Conservation (phyloP, 495 filamentous ascomycete genomes). For the Sporormia fimetaria region DNA sequence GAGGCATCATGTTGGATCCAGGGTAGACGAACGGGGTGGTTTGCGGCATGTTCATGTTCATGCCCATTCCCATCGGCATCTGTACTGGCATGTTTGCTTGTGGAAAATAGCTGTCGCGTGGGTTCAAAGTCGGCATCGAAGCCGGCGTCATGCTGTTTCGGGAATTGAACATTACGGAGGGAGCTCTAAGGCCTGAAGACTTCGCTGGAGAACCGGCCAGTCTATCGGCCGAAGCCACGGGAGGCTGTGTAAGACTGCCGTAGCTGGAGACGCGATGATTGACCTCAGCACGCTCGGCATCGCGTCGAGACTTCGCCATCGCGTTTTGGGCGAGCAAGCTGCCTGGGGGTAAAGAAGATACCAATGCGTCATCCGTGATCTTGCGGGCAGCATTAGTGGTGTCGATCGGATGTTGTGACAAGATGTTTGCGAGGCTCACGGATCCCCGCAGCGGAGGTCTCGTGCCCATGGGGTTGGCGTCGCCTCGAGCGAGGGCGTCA, state of each 20-base stretch:
- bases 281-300: slow-evolving; percentile 14
- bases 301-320: slow-evolving; percentile 19
- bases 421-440: slow-evolving; percentile 60
- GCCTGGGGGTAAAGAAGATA: slow-evolving; percentile 17
- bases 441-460: slow-evolving; percentile 30
- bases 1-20: slow-evolving; percentile 14
- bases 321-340: slow-evolving; percentile 28
- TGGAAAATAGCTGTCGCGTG: slow-evolving; percentile 18
- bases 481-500: slow-evolving; percentile 49
- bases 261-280: slow-evolving; percentile 20
- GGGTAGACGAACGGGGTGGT: slow-evolving; percentile 6
- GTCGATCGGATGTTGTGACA: slow-evolving; percentile 45
- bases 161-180: slow-evolving; percentile 12
- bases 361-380: slow-evolving; percentile 14
- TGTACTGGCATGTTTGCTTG: slow-evolving; percentile 6
- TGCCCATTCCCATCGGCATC: slow-evolving; percentile 5
- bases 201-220: slow-evolving; percentile 42
- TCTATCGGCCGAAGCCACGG: slow-evolving; percentile 37
- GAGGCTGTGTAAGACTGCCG: slow-evolving; percentile 23
- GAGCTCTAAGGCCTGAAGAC: slow-evolving; percentile 29
- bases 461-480: slow-evolving; percentile 15
- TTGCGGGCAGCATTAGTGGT: slow-evolving; percentile 26
- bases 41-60: slow-evolving; percentile 15
- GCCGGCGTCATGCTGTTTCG: slow-evolving; percentile 10
- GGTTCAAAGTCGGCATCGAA: slow-evolving; percentile 10